Percentiles rank a stretch among this genome's conserved stretches.
phyloP scores from a whole-genome alignment of 495 filamentous ascomycete genomes.

The Aspergillus funiculosus region DNA sequence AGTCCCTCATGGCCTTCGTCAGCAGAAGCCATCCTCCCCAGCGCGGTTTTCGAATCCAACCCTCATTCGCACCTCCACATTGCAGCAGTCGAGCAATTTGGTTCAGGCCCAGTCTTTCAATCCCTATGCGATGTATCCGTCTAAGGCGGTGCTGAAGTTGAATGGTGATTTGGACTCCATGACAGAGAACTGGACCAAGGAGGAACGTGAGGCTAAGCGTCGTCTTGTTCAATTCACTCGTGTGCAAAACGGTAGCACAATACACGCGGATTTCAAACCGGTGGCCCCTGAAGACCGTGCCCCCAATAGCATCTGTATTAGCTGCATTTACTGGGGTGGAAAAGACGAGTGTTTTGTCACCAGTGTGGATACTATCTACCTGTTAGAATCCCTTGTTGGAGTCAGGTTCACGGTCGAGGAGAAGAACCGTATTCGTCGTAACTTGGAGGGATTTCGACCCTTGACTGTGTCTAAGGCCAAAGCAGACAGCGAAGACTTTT shows the following conservation, averaged over 20 bases:
- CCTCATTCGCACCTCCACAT: constrained; percentile 78
- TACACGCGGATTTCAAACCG: constrained; percentile 65
- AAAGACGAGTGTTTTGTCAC: constrained; percentile 86
- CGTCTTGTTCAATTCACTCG: constrained; percentile 83
- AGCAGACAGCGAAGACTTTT: constrained; percentile 87
- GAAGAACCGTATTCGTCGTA: constrained; percentile 94
- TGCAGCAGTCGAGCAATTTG: constrained; percentile 53
- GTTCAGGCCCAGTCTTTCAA: constrained; percentile 55
- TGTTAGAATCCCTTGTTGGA: constrained; percentile 82
- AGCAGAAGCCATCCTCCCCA: constrained; percentile 39
- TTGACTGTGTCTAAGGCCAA: constrained; percentile 89
- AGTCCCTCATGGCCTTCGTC: constrained; percentile 27
- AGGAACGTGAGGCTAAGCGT: constrained; percentile 70
- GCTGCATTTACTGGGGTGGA: constrained; percentile 90
- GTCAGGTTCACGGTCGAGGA: constrained; percentile 87
- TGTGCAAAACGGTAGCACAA: constrained; percentile 66
- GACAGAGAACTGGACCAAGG: constrained; percentile 69
- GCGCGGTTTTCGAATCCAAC: constrained; percentile 51
- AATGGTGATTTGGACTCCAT: constrained; percentile 77
- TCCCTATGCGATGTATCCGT: constrained; percentile 76
- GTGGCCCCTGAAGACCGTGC: constrained; percentile 61
- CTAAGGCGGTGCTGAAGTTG: constrained; percentile 79
- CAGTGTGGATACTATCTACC: constrained; percentile 90
- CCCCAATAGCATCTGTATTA: constrained; percentile 75
- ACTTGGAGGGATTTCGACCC: constrained; percentile 87